Percentiles rank a stretch among this genome's conserved stretches.
Evolutionary conservation across 2,329 filamentous ascomycete genomes (phyloP).

Genomic region (Neonectria sp.): DNA sequence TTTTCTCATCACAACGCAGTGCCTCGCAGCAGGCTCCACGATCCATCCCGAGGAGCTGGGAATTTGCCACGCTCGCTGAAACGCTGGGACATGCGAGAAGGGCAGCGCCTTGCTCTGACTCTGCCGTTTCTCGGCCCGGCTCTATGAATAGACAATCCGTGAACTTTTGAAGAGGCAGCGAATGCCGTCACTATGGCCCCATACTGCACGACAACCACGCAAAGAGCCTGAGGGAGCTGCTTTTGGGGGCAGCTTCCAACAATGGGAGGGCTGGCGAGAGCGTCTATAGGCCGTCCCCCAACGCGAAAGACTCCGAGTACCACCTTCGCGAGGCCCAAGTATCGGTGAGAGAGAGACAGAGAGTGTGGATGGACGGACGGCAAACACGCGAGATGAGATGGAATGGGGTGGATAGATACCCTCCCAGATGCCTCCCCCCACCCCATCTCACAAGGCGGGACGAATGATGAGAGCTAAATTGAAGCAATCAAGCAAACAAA

Average conservation of each 20-base stretch:
- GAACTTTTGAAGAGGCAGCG: conserved; percentile 18
- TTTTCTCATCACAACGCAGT: conserved; percentile 8
- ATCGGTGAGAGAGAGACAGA: conserved; percentile 21
- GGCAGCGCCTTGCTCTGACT: background rate
- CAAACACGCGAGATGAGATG: conserved; percentile 9
- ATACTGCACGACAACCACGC: conserved; percentile 8
- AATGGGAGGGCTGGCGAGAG: conserved; percentile 13
- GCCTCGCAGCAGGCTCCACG: conserved; percentile 10
- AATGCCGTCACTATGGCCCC: conserved; percentile 29
- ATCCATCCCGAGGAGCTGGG: conserved; percentile 24
- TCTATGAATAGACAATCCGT: conserved; percentile 20
- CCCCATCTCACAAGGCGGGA: background rate
- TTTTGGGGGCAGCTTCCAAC: too few relatives aligned
- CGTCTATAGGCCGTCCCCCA: conserved; percentile 14
- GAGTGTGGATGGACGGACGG: background rate
- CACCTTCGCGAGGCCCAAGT: conserved; percentile 10
- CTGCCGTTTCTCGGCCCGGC: conserved; percentile 13
- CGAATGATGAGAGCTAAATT: conserved; percentile 11
- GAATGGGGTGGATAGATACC: conserved; percentile 12
- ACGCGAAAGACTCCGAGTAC: conserved; percentile 6
- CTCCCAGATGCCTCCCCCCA: conserved; percentile 2
- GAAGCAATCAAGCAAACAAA: background rate
- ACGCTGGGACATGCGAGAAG: conserved; percentile 1
- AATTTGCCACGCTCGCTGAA: conserved; percentile 23
- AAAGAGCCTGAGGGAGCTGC: conserved; percentile 4